These are phyloP conservation scores for Elongisporangium anandrum DNA, from an alignment of 352 stramenopile genomes.

Conservation along the genomic window DNA sequence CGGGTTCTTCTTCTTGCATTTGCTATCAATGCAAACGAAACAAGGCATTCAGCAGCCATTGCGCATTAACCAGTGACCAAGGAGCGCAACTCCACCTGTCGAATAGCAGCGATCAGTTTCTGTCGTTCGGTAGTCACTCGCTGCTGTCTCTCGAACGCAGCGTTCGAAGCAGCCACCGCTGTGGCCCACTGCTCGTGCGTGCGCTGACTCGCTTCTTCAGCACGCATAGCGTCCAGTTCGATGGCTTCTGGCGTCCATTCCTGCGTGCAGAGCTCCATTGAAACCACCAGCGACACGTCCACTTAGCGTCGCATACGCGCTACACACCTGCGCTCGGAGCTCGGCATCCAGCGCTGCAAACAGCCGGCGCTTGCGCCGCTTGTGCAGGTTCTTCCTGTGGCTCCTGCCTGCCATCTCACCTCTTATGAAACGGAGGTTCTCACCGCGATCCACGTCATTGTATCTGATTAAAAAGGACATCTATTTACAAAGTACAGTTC, in stretches of 20 bases:
- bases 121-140: conserved; percentile 45
- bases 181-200: conserved; percentile 49
- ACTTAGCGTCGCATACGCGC: neutral
- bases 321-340: conserved; percentile 33
- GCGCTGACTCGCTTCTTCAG: conserved; percentile 54
- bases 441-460: neutral
- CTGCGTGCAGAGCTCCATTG: conserved; percentile 7
- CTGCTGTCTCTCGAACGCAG: conserved; percentile 39
- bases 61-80: neutral
- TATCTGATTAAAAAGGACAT: neutral
- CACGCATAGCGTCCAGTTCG: conserved; percentile 44
- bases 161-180: conserved; percentile 29
- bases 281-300: neutral
- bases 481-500: neutral
- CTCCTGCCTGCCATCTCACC: conserved; percentile 20
- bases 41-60: neutral
- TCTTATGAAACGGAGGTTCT: neutral
- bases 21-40: neutral
- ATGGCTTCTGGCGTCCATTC: conserved; percentile 42
- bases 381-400: conserved; percentile 73
- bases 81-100: conserved; percentile 30
- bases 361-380: conserved; percentile 64
- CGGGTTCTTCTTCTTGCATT: neutral
- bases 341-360: conserved; percentile 53
- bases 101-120: conserved; percentile 45